phyloP scores from a whole-genome alignment of 345 rosid species.

The Bruguiera sexangula region DNA sequence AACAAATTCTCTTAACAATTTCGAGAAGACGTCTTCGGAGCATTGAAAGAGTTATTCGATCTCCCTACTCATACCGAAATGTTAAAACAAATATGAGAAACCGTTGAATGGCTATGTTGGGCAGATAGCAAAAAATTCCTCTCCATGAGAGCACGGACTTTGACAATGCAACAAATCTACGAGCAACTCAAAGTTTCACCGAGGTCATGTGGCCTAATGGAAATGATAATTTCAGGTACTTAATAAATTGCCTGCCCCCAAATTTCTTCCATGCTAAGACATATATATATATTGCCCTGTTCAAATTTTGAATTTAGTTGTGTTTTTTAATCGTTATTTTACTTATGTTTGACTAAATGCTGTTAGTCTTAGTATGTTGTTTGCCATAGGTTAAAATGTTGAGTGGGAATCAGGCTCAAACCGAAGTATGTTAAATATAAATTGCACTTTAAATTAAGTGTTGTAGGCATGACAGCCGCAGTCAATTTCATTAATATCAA shows the following conservation, averaged over 20 bases:
- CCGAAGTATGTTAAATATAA: too few relatives aligned
- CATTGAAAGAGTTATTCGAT: slow-evolving; percentile 52
- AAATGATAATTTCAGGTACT: slow-evolving; percentile 53
- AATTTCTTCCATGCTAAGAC: too few relatives aligned
- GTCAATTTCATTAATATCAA: too few relatives aligned
- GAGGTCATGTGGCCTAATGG: slow-evolving; percentile 69
- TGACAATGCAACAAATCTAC: slow-evolving; percentile 42
- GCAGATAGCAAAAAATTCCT: slow-evolving; percentile 48
- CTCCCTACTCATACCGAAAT: slow-evolving; percentile 56
- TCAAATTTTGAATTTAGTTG: too few relatives aligned
- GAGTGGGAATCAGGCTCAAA: too few relatives aligned
- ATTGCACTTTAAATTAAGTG: too few relatives aligned
- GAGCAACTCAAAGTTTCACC: slow-evolving; percentile 46
- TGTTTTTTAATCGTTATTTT: too few relatives aligned
- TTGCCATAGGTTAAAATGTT: too few relatives aligned
- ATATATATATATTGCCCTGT: too few relatives aligned
- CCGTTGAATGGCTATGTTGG: slow-evolving; percentile 65
- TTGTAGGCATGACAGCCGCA: too few relatives aligned
- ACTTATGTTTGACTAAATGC: too few relatives aligned
- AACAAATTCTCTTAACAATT: slow-evolving; percentile 29
- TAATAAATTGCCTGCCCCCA: neutral
- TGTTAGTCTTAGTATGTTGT: too few relatives aligned
- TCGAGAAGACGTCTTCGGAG: slow-evolving; percentile 30
- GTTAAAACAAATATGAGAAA: slow-evolving; percentile 50
- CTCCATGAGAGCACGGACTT: slow-evolving; percentile 80